Evolutionary conservation across 345 rosid genomes (phyloP).

Genomic region (Nasturtium officinale): DNA sequence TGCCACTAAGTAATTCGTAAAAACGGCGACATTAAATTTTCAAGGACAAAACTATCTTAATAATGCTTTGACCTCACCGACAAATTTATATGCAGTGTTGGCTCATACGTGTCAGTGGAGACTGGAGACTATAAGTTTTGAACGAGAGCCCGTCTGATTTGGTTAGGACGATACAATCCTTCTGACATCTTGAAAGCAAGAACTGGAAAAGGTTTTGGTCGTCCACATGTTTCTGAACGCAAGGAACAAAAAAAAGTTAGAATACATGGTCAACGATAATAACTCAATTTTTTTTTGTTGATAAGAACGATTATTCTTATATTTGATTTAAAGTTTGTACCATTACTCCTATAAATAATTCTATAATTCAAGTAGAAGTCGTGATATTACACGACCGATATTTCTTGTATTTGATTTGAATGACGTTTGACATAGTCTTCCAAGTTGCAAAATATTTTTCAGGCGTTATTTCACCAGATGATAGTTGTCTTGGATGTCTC

Average conservation of each 20-base stretch:
- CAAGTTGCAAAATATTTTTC: neutral
- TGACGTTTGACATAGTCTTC: conserved; percentile 4
- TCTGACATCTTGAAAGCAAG: conserved; percentile 30
- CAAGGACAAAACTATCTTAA: neutral
- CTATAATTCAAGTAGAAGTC: neutral
- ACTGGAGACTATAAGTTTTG: neutral
- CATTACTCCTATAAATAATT: neutral
- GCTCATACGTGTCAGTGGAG: neutral
- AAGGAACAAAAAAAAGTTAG: neutral
- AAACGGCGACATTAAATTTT: neutral
- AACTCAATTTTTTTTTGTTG: too few species aligned
- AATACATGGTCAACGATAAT: neutral
- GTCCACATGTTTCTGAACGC: conserved; percentile 27
- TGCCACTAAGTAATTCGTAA: conserved; percentile 12
- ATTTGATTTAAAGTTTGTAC: neutral
- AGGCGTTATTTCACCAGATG: neutral
- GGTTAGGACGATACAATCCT: conserved; percentile 22
- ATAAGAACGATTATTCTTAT: neutral
- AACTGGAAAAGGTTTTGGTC: conserved; percentile 25
- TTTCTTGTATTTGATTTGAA: neutral
- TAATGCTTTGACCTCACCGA: conserved; percentile 18
- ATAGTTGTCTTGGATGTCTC: too few species aligned
- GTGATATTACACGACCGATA: neutral
- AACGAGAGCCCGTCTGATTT: conserved; percentile 30
- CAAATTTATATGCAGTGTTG: conserved; percentile 19